Conservation (phyloP, 192 early-diverging fungal species). For the Backusella sp. region DNA sequence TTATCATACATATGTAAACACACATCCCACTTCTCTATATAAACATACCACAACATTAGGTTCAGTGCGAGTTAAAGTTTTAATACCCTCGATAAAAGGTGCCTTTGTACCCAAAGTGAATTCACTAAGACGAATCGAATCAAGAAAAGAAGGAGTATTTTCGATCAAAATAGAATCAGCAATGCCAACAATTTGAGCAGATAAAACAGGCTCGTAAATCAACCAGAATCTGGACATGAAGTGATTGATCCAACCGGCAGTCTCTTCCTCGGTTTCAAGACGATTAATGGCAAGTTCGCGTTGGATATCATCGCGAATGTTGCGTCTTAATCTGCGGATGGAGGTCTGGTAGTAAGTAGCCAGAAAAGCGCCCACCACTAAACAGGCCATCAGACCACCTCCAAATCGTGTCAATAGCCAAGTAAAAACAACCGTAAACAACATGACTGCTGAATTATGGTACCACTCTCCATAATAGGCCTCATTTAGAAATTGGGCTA, state of each 20-base stretch:
- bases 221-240: constrained; percentile 87
- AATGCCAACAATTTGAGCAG: constrained; percentile 65
- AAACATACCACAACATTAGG: constrained; percentile 64
- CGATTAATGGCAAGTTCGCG: constrained; percentile 58
- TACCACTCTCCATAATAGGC: constrained; percentile 44
- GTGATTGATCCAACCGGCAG: constrained; percentile 87
- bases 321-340: constrained; percentile 64
- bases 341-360: constrained; percentile 76
- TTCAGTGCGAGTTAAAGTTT: constrained; percentile 71
- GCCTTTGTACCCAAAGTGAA: constrained; percentile 82
- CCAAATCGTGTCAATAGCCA: constrained; percentile 35
- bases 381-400: constrained; percentile 35
- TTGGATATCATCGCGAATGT: constrained; percentile 66
- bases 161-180: constrained; percentile 75
- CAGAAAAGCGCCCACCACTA: constrained; percentile 41
- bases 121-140: constrained; percentile 68
- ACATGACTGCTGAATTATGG: constrained; percentile 33
- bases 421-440: constrained; percentile 35
- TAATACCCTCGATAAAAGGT: constrained; percentile 68
- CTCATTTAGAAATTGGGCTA: constrained; percentile 32
- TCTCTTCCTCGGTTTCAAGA: constrained; percentile 52
- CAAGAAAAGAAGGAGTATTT: constrained; percentile 77
- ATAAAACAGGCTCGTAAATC: constrained; percentile 85
- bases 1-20: neutral
- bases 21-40: neutral